phyloP scores from a whole-genome alignment of 352 stramenopile species.

The Globisporangium iwayamae region DNA sequence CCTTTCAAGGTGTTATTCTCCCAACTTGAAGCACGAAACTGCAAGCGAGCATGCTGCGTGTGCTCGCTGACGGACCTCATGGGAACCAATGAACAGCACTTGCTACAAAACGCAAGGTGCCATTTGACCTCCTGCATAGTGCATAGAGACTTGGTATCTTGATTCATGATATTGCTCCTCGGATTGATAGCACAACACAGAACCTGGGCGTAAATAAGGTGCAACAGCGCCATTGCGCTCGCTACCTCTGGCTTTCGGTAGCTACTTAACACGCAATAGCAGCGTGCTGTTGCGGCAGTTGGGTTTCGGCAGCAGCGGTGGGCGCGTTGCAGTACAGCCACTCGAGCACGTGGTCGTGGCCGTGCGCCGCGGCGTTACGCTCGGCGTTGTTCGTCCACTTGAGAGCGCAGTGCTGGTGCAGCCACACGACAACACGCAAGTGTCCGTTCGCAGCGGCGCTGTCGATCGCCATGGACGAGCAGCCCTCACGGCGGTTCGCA shows the following conservation, averaged over 20 bases:
- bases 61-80: too few relatives aligned
- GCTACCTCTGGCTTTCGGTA: background rate
- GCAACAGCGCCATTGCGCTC: background rate
- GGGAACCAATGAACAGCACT: background rate
- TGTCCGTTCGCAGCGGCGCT: slow-evolving; percentile 5
- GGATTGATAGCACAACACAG: too few relatives aligned
- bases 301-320: background rate
- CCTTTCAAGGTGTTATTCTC: too few relatives aligned
- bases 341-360: slow-evolving; percentile 5
- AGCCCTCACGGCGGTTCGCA: slow-evolving; percentile 40
- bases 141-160: background rate
- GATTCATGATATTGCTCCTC: too few relatives aligned
- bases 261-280: background rate
- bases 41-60: too few relatives aligned
- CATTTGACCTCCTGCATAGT: background rate
- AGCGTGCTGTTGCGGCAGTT: background rate
- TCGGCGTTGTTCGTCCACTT: slow-evolving; percentile 9
- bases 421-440: slow-evolving; percentile 8
- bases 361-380: background rate
- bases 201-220: background rate
- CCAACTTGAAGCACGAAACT: too few relatives aligned
- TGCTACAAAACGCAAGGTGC: too few relatives aligned
- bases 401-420: background rate
- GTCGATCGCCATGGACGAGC: slow-evolving; percentile 13
- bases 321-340: slow-evolving; percentile 5